Base-by-base conservation (phyloP, 1,284 basidiomycete genomes). In the Mycena sp. region DNA sequence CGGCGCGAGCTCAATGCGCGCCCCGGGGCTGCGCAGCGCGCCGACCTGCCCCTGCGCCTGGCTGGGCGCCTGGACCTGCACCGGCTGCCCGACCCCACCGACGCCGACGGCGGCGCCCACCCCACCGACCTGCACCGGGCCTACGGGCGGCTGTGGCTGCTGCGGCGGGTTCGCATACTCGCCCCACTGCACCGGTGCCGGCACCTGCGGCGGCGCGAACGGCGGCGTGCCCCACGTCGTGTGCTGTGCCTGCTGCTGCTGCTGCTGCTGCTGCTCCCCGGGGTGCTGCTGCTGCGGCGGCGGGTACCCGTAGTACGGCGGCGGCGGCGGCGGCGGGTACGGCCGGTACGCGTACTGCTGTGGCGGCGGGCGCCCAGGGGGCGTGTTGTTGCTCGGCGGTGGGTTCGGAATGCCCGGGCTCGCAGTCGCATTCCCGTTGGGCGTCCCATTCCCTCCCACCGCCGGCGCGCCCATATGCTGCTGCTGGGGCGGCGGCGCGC, bases 271-370 rank as follows among this genome's bases (percentile, higher is more conserved):
- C 32, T 63, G 64, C 16, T 35, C 32, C 32, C 9, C 32, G 9
- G 32, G 32, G 7, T 7, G 9, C 7, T 61, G 69, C 43, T 72
- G 70, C 19, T 71, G 71, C 46, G 69, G 70, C 35, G 70, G 70
- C 61, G 30, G 35, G 16, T 65, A 56, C 44, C 58, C 53, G 21
- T 63, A 58, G 51, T 72, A 70, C 55, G 71, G 71, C 23, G 73
- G 73, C 30, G 72, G 73, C 6, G 67, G 70, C 12, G 70, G 72
- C 35, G 58, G 67, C 23, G 56, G 65, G 35, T 67, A 69, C 25
- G 68, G 55, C 16, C 56, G 51, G 35, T 64, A 64, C 44, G 48
- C n/a, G 40, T 58, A 55, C 56, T 58, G 60, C 41, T 38, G 48
- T 37, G 41, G 35, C 26, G 53, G 60, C 28, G 48, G 56, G 35